Evolutionary conservation across 2,329 filamentous ascomycete species (phyloP).

Genomic region (Colletotrichum truncatum): DNA sequence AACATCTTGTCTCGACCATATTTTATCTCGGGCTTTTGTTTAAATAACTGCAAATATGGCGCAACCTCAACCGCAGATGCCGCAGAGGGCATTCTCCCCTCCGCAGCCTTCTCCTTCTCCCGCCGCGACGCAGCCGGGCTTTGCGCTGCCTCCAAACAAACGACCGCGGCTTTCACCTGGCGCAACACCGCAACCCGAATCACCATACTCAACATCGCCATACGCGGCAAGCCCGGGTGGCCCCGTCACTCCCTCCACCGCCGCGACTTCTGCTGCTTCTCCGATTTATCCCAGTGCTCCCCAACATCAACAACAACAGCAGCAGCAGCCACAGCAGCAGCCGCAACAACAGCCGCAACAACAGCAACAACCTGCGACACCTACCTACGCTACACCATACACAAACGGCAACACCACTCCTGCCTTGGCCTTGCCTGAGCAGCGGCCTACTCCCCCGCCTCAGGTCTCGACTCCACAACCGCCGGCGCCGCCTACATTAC

Average conservation of each 20-base stretch:
- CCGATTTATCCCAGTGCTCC: slow-evolving; percentile 42
- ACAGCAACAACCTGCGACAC: slow-evolving; percentile 23
- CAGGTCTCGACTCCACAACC: slow-evolving; percentile 32
- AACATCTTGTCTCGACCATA: slow-evolving; percentile 19
- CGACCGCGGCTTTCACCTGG: slow-evolving; percentile 77
- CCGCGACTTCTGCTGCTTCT: slow-evolving; percentile 45
- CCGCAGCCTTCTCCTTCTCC: slow-evolving; percentile 71
- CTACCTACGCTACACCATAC: slow-evolving; percentile 47
- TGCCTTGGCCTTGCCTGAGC: slow-evolving; percentile 33
- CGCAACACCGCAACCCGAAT: slow-evolving; percentile 72
- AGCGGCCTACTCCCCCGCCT: slow-evolving; percentile 31
- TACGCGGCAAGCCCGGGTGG: slow-evolving; percentile 57
- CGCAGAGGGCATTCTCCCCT: slow-evolving; percentile 69
- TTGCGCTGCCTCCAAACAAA: slow-evolving; percentile 74
- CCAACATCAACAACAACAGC: background rate
- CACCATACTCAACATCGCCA: slow-evolving; percentile 65
- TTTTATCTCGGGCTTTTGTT: slow-evolving; percentile 10
- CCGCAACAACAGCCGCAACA: slow-evolving; percentile 22
- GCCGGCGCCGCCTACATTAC: slow-evolving; percentile 22
- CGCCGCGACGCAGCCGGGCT: slow-evolving; percentile 62
- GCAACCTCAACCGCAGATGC: slow-evolving; percentile 64
- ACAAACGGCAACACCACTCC: slow-evolving; percentile 47
- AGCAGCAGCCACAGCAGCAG: slow-evolving; percentile 2
- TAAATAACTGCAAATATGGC: slow-evolving; percentile 55
- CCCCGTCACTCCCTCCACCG: slow-evolving; percentile 49